These are phyloP conservation scores for Cronartium ribicola DNA, from an alignment of 1,284 basidiomycete genomes.

Conservation along the genomic window DNA sequence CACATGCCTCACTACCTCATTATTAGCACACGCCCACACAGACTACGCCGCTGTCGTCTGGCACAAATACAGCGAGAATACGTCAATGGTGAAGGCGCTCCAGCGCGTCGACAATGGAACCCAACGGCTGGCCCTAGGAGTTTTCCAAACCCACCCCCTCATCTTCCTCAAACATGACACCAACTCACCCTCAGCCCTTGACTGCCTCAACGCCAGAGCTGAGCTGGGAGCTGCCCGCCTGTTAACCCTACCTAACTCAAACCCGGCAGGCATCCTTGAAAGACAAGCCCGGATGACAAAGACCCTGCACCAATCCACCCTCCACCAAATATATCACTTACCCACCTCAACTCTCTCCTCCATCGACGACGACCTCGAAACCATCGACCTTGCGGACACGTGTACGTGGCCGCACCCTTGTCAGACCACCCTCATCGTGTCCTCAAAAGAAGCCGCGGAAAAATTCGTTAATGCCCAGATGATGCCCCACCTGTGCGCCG, in stretches of 20 bases:
- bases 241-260: not conserved
- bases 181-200: not conserved
- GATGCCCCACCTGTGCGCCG: too few species aligned
- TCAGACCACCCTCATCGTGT: too few species aligned
- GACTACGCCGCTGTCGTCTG: not conserved
- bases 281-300: too few species aligned
- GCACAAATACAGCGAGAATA: not conserved
- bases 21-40: not conserved
- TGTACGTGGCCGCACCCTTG: too few species aligned
- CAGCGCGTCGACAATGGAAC: not conserved
- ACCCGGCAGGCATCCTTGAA: not conserved
- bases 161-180: not conserved
- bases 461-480: too few species aligned
- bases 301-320: too few species aligned
- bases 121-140: not conserved
- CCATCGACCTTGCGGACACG: too few species aligned
- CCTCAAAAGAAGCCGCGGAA: too few species aligned
- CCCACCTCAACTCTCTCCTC: too few species aligned
- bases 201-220: not conserved
- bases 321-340: too few species aligned
- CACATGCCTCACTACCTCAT: not conserved
- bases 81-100: not conserved
- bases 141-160: not conserved
- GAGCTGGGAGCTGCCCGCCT: not conserved
- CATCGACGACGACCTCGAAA: too few species aligned